Percentiles rank a stretch among this genome's conserved stretches.
Evolutionary conservation across 2,329 filamentous ascomycete genomes (phyloP).

Genomic region (Botrytis squamosa): DNA sequence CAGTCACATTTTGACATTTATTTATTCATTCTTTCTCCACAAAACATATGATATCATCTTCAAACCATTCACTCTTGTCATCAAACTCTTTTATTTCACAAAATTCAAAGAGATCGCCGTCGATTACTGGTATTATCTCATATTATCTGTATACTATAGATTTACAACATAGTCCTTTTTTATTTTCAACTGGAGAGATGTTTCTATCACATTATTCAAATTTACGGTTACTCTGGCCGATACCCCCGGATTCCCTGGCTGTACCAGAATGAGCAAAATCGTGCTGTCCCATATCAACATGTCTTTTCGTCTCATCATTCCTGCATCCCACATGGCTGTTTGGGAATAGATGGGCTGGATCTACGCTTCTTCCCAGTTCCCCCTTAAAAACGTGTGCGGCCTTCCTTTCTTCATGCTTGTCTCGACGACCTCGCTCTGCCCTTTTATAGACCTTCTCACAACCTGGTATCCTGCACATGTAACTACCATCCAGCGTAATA

Average conservation of each 20-base stretch:
- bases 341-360: neutral
- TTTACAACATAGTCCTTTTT: neutral
- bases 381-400: neutral
- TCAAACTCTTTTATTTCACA: neutral
- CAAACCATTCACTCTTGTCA: neutral
- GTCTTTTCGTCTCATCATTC: neutral
- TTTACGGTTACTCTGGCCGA: neutral
- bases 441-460: slow-evolving; percentile 5
- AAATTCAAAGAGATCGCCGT: neutral
- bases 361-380: neutral
- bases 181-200: neutral
- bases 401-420: slow-evolving; percentile 10
- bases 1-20: neutral
- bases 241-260: neutral
- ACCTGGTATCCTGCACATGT: slow-evolving; percentile 5
- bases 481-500: neutral
- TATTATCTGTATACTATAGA: neutral
- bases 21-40: neutral
- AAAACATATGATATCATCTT: neutral
- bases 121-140: neutral
- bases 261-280: neutral
- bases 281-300: neutral
- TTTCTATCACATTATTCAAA: neutral
- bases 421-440: neutral
- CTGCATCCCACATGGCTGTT: neutral